Conservation (phyloP, 2,329 filamentous ascomycete species). For the Fusarium nodosum region DNA sequence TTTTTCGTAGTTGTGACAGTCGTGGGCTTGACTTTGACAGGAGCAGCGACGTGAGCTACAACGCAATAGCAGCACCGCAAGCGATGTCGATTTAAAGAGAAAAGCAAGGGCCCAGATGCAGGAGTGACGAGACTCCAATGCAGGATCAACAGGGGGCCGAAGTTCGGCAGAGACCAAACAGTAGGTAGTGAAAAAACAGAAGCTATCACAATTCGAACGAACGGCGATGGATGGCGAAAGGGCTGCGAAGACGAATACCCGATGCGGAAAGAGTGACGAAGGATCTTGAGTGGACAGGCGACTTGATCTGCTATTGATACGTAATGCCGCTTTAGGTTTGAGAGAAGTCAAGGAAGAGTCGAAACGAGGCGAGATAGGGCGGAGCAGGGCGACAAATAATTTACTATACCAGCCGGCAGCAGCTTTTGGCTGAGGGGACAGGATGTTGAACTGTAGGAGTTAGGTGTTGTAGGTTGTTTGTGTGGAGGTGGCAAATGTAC, state of each 20-base stretch:
- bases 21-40: slow-evolving; percentile 26
- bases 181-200: slow-evolving; percentile 20
- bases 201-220: slow-evolving; percentile 23
- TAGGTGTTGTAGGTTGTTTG: slow-evolving; percentile 21
- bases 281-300: slow-evolving; percentile 16
- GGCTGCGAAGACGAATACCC: slow-evolving; percentile 9
- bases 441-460: slow-evolving; percentile 9
- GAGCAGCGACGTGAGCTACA: slow-evolving; percentile 13
- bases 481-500: slow-evolving; percentile 51
- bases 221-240: slow-evolving; percentile 15
- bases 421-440: slow-evolving; percentile 25
- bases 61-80: slow-evolving; percentile 9
- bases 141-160: slow-evolving; percentile 29
- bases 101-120: slow-evolving; percentile 5
- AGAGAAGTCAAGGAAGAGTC: slow-evolving; percentile 12
- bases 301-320: slow-evolving; percentile 16
- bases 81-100: not conserved
- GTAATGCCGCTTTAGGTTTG: slow-evolving; percentile 8
- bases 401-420: slow-evolving; percentile 15
- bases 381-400: slow-evolving; percentile 8
- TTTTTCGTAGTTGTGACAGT: slow-evolving; percentile 2
- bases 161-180: slow-evolving; percentile 4
- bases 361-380: slow-evolving; percentile 12
- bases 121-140: slow-evolving; percentile 15
- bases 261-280: slow-evolving; percentile 38